phyloP scores from a whole-genome alignment of 352 stramenopile species.

The Pythium phragmitis region DNA sequence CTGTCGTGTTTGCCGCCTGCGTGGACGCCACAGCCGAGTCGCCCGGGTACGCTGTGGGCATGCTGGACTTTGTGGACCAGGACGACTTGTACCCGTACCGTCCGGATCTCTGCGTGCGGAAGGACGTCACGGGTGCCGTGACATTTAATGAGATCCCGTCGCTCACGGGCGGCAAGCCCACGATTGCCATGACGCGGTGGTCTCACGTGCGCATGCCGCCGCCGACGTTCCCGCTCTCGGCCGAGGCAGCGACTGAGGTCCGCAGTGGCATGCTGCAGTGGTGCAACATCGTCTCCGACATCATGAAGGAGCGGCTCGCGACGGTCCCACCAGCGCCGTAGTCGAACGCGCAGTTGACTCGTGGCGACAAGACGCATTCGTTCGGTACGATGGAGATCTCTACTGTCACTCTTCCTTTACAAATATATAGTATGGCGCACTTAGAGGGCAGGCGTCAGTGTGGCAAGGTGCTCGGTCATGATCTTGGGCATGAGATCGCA shows the following conservation, averaged over 20 bases:
- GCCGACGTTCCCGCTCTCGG: not conserved
- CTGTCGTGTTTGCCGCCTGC: conserved; percentile 7
- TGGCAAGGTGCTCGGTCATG: too few species aligned
- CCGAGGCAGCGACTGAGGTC: not conserved
- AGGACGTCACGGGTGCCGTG: conserved; percentile 6
- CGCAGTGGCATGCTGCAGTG: not conserved
- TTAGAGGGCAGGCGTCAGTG: too few species aligned
- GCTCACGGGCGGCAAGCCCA: not conserved
- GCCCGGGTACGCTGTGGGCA: not conserved
- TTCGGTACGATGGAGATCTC: too few species aligned
- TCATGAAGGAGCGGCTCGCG: conserved; percentile 3
- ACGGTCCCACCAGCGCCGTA: not conserved
- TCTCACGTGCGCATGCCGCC: not conserved
- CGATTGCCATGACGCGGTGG: conserved; percentile 8
- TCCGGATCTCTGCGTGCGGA: not conserved
- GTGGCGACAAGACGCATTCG: too few species aligned
- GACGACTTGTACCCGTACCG: conserved; percentile 24
- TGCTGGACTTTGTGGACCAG: conserved; percentile 15
- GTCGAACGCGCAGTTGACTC: not conserved
- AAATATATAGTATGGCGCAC: too few species aligned
- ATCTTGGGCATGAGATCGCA: too few species aligned
- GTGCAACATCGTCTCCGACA: conserved; percentile 5
- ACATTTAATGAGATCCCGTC: conserved; percentile 5
- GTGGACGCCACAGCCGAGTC: not conserved
- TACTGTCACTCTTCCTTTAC: too few species aligned